A percentile compares a stretch with the other conserved stretches of the same genome.
Evolutionary conservation across 805 yeast species (phyloP).

Genomic region (Zygosaccharomyces bisporus): DNA sequence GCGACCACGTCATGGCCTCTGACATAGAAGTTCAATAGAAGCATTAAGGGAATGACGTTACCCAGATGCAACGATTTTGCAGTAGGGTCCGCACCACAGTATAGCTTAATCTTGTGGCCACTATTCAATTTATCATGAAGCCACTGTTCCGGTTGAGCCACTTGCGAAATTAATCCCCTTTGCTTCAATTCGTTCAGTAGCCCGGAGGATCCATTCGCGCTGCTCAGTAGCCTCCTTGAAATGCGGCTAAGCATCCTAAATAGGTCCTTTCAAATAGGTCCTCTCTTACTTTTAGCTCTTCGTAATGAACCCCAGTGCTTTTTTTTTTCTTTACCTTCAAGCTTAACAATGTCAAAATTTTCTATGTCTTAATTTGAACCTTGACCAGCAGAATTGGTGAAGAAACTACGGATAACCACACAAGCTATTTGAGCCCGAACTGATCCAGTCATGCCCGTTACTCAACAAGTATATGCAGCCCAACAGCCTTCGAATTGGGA

Average conservation of each 20-base stretch:
- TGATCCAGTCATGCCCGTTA: slow-evolving; percentile 51
- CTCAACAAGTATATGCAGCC: slow-evolving; percentile 57
- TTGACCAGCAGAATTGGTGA: background rate
- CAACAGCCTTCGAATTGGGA: slow-evolving; percentile 85
- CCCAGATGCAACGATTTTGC: slow-evolving; percentile 89
- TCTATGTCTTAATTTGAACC: slow-evolving; percentile 1
- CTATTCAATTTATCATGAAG: slow-evolving; percentile 15
- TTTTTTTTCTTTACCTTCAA: too few species aligned
- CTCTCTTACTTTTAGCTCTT: background rate
- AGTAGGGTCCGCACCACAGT: slow-evolving; percentile 96
- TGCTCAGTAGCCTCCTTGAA: slow-evolving; percentile 11
- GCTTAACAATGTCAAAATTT: background rate
- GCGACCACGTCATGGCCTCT: slow-evolving; percentile 85
- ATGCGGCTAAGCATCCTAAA: background rate
- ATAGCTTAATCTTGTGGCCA: slow-evolving; percentile 49
- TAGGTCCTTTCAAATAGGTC: too few species aligned
- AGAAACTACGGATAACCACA: background rate
- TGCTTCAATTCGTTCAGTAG: slow-evolving; percentile 19
- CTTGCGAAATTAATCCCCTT: slow-evolving; percentile 32
- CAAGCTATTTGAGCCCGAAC: background rate
- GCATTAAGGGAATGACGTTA: slow-evolving; percentile 81
- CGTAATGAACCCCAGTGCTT: background rate
- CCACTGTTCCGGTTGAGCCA: slow-evolving; percentile 29
- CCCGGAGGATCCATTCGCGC: slow-evolving; percentile 6
- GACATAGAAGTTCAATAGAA: slow-evolving; percentile 74